These are phyloP conservation scores for Saccharomycopsis amapae DNA, from an alignment of 805 yeast genomes.

Conservation along the genomic window DNA sequence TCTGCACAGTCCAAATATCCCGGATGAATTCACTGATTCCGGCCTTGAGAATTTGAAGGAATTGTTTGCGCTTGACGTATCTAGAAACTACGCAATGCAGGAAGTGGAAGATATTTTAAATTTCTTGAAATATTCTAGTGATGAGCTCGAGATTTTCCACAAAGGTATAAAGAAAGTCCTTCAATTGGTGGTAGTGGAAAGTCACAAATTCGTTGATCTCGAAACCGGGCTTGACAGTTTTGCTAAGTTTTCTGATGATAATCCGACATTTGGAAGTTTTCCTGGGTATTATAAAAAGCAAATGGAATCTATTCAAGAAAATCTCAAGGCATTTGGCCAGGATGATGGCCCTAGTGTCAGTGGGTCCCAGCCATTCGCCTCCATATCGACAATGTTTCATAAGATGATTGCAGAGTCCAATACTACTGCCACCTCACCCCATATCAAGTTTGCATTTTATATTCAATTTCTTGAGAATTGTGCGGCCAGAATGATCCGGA, in stretches of 20 bases:
- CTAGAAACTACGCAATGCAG: constrained; percentile 18
- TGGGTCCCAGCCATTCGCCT: neutral
- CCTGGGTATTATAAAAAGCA: neutral
- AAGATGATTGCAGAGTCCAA: neutral
- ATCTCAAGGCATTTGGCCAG: no score
- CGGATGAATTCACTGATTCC: constrained; percentile 21
- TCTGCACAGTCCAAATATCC: constrained; percentile 15
- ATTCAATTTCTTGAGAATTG: constrained; percentile 19
- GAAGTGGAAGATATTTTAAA: constrained; percentile 31
- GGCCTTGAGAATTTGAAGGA: constrained; percentile 23
- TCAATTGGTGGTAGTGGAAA: constrained; percentile 27
- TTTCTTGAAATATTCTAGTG: constrained; percentile 38
- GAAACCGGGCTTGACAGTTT: constrained; percentile 1
- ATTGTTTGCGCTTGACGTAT: constrained; percentile 21
- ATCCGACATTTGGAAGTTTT: constrained; percentile 1
- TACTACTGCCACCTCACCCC: neutral
- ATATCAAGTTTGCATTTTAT: constrained; percentile 7
- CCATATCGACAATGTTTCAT: neutral
- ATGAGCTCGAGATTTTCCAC: constrained; percentile 33
- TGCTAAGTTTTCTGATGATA: constrained; percentile 2
- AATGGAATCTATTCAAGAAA: neutral
- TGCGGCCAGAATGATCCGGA: constrained; percentile 26
- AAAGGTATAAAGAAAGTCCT: constrained; percentile 28
- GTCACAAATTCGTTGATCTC: constrained; percentile 14
- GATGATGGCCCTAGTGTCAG: neutral